Percentiles rank a stretch among this genome's conserved stretches.
Evolutionary conservation across 2,329 filamentous ascomycete genomes (phyloP).

Genomic region (Cordyceps militaris): DNA sequence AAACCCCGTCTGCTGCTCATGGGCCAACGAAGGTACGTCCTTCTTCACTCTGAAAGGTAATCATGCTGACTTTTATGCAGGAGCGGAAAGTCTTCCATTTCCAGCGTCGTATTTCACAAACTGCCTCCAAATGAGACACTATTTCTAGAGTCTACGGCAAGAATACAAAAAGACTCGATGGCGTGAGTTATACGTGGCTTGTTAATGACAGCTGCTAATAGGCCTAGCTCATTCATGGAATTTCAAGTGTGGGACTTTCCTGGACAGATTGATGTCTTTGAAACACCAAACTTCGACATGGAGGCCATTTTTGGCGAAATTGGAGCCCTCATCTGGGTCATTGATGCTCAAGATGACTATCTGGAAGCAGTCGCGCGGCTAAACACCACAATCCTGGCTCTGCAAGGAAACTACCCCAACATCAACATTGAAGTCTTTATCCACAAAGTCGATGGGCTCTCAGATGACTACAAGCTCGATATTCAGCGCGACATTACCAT

Average conservation of each 20-base stretch:
- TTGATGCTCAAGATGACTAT: constrained; percentile 97
- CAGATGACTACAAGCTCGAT: constrained; percentile 92
- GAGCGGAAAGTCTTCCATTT: constrained; percentile 97
- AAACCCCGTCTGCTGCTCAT: constrained; percentile 87
- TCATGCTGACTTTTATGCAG: constrained; percentile 37
- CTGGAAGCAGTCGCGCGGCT: constrained; percentile 82
- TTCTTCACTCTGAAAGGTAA: neutral
- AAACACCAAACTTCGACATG: constrained; percentile 82
- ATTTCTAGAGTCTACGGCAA: constrained; percentile 89
- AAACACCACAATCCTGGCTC: constrained; percentile 80
- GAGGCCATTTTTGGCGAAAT: constrained; percentile 92
- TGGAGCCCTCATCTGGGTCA: constrained; percentile 94
- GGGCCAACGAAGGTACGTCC: constrained; percentile 77
- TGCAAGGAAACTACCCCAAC: constrained; percentile 81
- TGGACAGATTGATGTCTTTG: constrained; percentile 82
- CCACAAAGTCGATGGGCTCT: constrained; percentile 96
- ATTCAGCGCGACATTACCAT: constrained; percentile 96
- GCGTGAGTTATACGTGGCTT: constrained; percentile 56
- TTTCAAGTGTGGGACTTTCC: constrained; percentile 98
- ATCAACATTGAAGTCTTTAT: constrained; percentile 99
- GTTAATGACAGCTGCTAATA: neutral
- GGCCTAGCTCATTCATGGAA: constrained; percentile 86
- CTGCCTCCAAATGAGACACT: constrained; percentile 91
- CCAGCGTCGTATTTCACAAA: constrained; percentile 98
- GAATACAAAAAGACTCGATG: constrained; percentile 91